These are phyloP conservation scores for Podospora tetraspora DNA, from an alignment of 495 filamentous ascomycete genomes.

Conservation along the genomic window DNA sequence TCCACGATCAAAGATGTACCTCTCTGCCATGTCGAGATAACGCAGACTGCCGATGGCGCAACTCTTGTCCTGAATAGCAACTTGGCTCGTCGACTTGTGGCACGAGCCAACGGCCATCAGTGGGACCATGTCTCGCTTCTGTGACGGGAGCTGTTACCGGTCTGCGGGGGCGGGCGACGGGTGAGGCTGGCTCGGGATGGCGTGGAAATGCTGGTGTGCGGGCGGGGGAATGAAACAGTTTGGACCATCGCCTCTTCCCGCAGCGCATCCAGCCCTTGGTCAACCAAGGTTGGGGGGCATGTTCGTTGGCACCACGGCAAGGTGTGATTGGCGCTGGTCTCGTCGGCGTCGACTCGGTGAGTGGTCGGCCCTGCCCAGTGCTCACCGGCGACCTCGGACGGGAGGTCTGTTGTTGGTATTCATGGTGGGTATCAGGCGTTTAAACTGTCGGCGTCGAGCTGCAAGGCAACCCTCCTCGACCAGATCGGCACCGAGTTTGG, in stretches of 20 bases:
- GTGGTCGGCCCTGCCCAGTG: background rate
- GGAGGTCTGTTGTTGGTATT: background rate
- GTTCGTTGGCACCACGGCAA: background rate
- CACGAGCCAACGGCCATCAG: background rate
- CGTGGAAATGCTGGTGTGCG: background rate
- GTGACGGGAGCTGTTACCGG: background rate
- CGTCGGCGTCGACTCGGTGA: background rate
- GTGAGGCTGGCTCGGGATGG: background rate
- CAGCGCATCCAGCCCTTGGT: background rate
- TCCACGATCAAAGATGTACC: background rate
- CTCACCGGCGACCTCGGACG: background rate
- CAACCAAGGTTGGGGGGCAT: background rate
- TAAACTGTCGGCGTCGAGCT: background rate
- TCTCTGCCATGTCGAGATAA: background rate
- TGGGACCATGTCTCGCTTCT: background rate
- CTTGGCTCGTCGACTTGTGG: too few relatives aligned
- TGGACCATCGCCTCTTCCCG: background rate
- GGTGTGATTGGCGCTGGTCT: background rate
- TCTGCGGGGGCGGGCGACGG: background rate
- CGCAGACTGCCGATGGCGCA: background rate
- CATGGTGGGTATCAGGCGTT: background rate
- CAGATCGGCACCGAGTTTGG: background rate
- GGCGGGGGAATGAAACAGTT: background rate
- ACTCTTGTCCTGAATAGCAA: background rate
- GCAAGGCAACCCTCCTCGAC: background rate